Conservation (phyloP, 768 basidiomycete genomes). For the Calocybe indica region DNA sequence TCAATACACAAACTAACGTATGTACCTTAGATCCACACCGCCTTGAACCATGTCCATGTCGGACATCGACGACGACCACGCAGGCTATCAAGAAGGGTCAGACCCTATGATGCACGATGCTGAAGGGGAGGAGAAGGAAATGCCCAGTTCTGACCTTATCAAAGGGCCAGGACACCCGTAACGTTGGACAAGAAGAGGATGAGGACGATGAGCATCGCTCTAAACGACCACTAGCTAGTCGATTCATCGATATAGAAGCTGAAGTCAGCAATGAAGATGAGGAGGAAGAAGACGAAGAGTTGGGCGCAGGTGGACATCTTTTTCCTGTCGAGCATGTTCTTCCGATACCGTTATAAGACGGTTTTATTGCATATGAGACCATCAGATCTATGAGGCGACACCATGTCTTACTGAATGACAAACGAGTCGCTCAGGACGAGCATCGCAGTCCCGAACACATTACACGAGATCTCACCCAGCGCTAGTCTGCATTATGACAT, state of each 20-base stretch:
- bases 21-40: background rate
- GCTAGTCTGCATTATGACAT: slow-evolving; percentile 34
- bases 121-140: slow-evolving; percentile 31
- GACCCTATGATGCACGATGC: slow-evolving; percentile 35
- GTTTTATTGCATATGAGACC: slow-evolving; percentile 67
- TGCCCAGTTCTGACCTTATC: too few species aligned
- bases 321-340: background rate
- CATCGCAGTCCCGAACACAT: slow-evolving; percentile 81
- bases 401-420: slow-evolving; percentile 62
- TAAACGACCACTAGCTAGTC: slow-evolving; percentile 58
- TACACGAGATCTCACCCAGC: slow-evolving; percentile 72
- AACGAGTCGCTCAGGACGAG: slow-evolving; percentile 66
- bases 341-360: slow-evolving; percentile 34
- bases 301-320: slow-evolving; percentile 39
- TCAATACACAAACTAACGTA: too few species aligned
- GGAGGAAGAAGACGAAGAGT: slow-evolving; percentile 79
- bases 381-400: slow-evolving; percentile 49
- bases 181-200: slow-evolving; percentile 13
- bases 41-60: slow-evolving; percentile 32
- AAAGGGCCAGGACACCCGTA: too few species aligned
- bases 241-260: slow-evolving; percentile 94
- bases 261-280: slow-evolving; percentile 97
- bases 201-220: slow-evolving; percentile 64
- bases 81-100: slow-evolving; percentile 12
- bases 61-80: slow-evolving; percentile 25